Percentiles rank a stretch among this genome's conserved stretches.
These are phyloP conservation scores for Lactifluus pinguis DNA, from an alignment of 768 basidiomycete genomes.

Conservation along the genomic window DNA sequence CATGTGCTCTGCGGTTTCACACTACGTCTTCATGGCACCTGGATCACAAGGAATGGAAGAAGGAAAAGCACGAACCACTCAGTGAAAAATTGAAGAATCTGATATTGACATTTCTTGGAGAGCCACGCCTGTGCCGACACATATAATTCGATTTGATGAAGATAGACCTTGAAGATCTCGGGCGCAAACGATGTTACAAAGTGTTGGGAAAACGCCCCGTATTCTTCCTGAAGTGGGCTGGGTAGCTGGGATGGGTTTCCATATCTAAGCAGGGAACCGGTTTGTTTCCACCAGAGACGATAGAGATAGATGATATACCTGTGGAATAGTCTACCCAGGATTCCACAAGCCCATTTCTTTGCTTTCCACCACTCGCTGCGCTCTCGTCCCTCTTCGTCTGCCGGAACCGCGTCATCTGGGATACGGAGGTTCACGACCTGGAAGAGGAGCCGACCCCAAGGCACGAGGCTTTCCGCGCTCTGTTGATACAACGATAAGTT, in stretches of 20 bases:
- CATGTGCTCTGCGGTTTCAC: constrained; percentile 93
- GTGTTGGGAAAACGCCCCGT: constrained; percentile 63
- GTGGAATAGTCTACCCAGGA: constrained; percentile 71
- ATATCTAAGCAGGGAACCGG: constrained; percentile 36
- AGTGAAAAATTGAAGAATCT: constrained; percentile 77
- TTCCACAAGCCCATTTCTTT: constrained; percentile 90
- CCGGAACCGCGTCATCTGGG: constrained; percentile 55
- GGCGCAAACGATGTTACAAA: constrained; percentile 76
- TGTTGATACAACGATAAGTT: constrained; percentile 70
- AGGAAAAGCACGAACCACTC: constrained; percentile 54
- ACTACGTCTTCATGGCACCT: constrained; percentile 31
- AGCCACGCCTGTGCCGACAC: constrained; percentile 72
- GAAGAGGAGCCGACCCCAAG: constrained; percentile 83
- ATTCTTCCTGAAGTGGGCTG: constrained; percentile 56
- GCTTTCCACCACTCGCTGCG: constrained; percentile 82
- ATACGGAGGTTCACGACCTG: constrained; percentile 65
- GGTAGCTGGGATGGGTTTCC: constrained; percentile 87
- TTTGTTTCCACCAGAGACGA: background rate
- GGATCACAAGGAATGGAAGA: background rate
- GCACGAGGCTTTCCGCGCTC: constrained; percentile 61
- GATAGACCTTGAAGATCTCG: constrained; percentile 76
- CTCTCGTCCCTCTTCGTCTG: constrained; percentile 69
- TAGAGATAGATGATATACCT: constrained; percentile 30
- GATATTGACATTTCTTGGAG: constrained; percentile 74
- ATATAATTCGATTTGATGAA: constrained; percentile 60